Percentiles rank a stretch among this genome's conserved stretches.
Conservation (phyloP, 1,284 basidiomycete genomes). For the Thecaphora frezii region DNA sequence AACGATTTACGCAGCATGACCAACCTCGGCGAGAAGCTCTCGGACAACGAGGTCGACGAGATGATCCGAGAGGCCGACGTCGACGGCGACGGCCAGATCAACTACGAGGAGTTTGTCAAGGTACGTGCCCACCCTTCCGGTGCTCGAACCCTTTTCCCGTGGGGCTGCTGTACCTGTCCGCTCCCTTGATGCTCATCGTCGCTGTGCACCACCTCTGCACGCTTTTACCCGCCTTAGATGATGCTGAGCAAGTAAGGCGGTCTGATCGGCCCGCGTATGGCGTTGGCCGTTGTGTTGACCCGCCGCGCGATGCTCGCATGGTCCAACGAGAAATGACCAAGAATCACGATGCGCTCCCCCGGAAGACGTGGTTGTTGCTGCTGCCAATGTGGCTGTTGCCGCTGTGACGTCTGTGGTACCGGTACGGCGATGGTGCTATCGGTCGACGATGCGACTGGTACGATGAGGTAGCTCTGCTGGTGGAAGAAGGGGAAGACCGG, state of each 20-base stretch:
- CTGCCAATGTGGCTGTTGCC: too few relatives aligned
- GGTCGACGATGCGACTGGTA: too few relatives aligned
- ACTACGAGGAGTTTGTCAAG: conserved; percentile 68
- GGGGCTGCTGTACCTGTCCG: neutral
- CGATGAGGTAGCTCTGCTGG: too few relatives aligned
- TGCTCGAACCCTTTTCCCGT: neutral
- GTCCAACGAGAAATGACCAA: too few relatives aligned
- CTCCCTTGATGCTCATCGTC: neutral
- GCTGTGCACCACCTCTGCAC: neutral
- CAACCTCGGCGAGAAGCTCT: conserved; percentile 73
- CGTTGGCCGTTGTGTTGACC: too few relatives aligned
- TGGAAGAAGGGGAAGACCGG: too few relatives aligned
- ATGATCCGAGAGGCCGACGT: conserved; percentile 99
- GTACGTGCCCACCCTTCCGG: conserved; percentile 58
- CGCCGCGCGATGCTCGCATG: too few relatives aligned
- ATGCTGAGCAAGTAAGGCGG: conserved; percentile 57
- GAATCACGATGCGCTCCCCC: too few relatives aligned
- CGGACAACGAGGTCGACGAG: conserved; percentile 90
- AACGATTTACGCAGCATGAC: conserved; percentile 45
- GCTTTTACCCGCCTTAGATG: conserved; percentile 32
- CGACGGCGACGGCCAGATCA: conserved; percentile 81
- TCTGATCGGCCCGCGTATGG: too few relatives aligned
- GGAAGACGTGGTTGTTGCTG: too few relatives aligned
- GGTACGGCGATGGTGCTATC: too few relatives aligned
- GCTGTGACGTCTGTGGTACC: too few relatives aligned